These are phyloP conservation scores for Calonectria hongkongensis DNA, from an alignment of 2,329 filamentous ascomycete genomes.

Conservation along the genomic window DNA sequence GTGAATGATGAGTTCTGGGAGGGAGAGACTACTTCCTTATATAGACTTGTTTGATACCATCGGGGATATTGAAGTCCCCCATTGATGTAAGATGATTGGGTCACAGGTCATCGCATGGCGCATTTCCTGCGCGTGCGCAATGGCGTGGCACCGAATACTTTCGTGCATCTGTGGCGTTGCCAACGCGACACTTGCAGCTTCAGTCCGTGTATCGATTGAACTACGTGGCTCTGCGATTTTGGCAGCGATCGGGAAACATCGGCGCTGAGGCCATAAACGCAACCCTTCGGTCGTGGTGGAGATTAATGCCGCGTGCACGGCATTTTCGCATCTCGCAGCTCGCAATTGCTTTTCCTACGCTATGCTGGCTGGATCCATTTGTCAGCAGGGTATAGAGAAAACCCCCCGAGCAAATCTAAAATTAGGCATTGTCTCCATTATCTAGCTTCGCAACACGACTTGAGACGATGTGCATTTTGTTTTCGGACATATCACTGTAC, in stretches of 20 bases:
- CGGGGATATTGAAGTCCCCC: not conserved
- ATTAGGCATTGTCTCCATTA: too few species aligned
- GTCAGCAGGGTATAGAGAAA: too few species aligned
- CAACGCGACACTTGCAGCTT: not conserved
- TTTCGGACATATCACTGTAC: not conserved
- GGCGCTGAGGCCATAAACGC: not conserved
- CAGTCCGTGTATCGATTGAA: not conserved
- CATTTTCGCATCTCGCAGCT: not conserved
- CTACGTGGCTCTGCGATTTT: slow-evolving; percentile 3
- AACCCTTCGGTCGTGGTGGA: not conserved
- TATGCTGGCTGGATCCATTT: not conserved
- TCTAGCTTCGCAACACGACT: too few species aligned
- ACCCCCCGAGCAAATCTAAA: too few species aligned
- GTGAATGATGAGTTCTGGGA: not conserved
- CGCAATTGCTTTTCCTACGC: not conserved
- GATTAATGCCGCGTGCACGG: slow-evolving; percentile 12
- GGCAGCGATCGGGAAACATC: not conserved
- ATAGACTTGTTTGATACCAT: not conserved
- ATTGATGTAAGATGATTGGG: slow-evolving; percentile 18
- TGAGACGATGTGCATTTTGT: not conserved
- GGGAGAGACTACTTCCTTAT: not conserved
- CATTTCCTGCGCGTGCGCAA: not conserved
- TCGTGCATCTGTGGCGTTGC: not conserved
- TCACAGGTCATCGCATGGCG: not conserved
- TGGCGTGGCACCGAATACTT: not conserved